Conservation (phyloP, 2,329 filamentous ascomycete species). For the Diplodia sapinea region DNA sequence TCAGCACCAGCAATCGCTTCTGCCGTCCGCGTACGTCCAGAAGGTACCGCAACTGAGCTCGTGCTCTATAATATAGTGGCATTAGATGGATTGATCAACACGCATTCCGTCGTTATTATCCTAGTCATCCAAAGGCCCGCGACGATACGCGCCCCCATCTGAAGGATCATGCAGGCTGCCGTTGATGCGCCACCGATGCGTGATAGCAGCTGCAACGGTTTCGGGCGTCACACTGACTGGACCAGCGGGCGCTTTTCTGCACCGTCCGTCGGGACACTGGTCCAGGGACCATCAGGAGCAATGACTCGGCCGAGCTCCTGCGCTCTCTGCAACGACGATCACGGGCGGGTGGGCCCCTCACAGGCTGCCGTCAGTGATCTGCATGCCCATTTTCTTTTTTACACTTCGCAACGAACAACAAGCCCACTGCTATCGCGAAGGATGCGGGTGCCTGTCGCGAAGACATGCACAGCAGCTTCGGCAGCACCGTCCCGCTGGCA, state of each 20-base stretch:
- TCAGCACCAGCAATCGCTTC: neutral
- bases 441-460: neutral
- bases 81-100: neutral
- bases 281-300: neutral
- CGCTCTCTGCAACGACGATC: neutral
- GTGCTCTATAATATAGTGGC: neutral
- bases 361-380: neutral
- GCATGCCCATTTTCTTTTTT: neutral
- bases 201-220: conserved; percentile 14
- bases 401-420: neutral
- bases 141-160: no score
- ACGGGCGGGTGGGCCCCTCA: neutral
- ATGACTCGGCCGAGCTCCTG: conserved; percentile 4
- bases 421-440: neutral
- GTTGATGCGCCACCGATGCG: conserved; percentile 11
- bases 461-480: neutral
- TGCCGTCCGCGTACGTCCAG: neutral
- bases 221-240: neutral
- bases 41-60: neutral
- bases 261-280: conserved; percentile 1
- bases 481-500: neutral
- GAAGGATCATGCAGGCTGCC: conserved; percentile 1
- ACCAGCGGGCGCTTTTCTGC: neutral
- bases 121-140: neutral
- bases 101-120: neutral